Percentiles rank a stretch among this genome's conserved stretches.
These are phyloP conservation scores for Annulohypoxylon bovei DNA, from an alignment of 495 filamentous ascomycete species.

Conservation along the genomic window DNA sequence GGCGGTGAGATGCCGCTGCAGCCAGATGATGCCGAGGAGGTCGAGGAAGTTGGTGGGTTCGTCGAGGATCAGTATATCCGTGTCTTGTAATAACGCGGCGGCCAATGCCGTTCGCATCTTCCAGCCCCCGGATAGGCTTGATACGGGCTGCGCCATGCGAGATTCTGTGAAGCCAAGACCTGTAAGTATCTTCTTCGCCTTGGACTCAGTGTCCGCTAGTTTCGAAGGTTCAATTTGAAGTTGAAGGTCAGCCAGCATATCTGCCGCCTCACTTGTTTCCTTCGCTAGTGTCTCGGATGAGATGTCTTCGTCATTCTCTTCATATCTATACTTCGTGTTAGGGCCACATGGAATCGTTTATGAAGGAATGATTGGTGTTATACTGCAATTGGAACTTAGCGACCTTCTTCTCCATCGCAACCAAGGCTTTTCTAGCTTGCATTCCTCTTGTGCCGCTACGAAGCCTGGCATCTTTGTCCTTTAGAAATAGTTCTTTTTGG, in stretches of 20 bases:
- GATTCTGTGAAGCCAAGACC: slow-evolving; percentile 78
- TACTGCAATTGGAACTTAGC: slow-evolving; percentile 64
- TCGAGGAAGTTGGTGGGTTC: slow-evolving; percentile 90
- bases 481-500: slow-evolving; percentile 69
- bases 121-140: slow-evolving; percentile 81
- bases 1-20: slow-evolving; percentile 72
- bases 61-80: slow-evolving; percentile 84
- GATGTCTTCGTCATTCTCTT: slow-evolving; percentile 64
- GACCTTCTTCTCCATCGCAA: slow-evolving; percentile 69
- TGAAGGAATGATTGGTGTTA: slow-evolving; percentile 17
- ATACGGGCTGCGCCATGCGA: slow-evolving; percentile 64
- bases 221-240: slow-evolving; percentile 64
- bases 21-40: slow-evolving; percentile 83
- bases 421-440: slow-evolving; percentile 75
- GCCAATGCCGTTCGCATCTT: slow-evolving; percentile 77
- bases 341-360: background rate
- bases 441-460: slow-evolving; percentile 77
- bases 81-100: slow-evolving; percentile 70
- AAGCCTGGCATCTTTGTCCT: slow-evolving; percentile 75
- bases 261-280: slow-evolving; percentile 70
- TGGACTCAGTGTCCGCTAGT: slow-evolving; percentile 63
- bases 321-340: slow-evolving; percentile 52
- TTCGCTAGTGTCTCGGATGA: slow-evolving; percentile 61
- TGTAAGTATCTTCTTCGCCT: slow-evolving; percentile 69
- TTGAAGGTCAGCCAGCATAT: slow-evolving; percentile 70